Conservation (phyloP, 108 stramenopile species). For the Fragilariopsis cylindrus region DNA sequence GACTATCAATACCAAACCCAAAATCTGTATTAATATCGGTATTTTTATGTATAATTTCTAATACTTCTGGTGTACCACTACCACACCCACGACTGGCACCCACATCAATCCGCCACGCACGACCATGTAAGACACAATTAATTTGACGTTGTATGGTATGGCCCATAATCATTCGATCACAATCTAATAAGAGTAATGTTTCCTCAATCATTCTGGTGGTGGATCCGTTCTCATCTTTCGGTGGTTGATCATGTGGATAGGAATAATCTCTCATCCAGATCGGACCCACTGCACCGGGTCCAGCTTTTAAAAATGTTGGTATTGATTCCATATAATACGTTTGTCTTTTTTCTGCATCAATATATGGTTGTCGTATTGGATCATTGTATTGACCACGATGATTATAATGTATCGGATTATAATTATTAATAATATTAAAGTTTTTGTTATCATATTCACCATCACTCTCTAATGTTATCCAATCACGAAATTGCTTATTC, state of each 20-base stretch:
- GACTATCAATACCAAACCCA: too few species aligned
- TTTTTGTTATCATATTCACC: conserved; percentile 3
- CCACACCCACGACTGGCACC: conserved; percentile 63
- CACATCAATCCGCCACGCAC: conserved; percentile 79
- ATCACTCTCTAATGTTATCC: conserved; percentile 38
- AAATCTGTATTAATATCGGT: too few species aligned
- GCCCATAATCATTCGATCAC: conserved; percentile 78
- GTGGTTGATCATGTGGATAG: conserved; percentile 51
- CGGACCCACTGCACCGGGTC: conserved; percentile 50
- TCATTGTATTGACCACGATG: not conserved
- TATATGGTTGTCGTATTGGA: not conserved
- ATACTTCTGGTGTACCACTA: conserved; percentile 68
- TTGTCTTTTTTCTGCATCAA: conserved; percentile 19
- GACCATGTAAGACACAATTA: conserved; percentile 64
- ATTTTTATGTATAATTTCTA: conserved; percentile 47
- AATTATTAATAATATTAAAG: not conserved
- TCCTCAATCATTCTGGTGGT: conserved; percentile 10
- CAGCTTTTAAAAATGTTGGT: conserved; percentile 67
- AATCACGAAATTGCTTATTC: conserved; percentile 57
- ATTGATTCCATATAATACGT: conserved; percentile 31
- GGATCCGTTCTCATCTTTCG: conserved; percentile 24
- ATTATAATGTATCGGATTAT: not conserved
- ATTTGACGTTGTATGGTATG: conserved; percentile 75
- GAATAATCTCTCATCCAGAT: conserved; percentile 83
- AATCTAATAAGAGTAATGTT: conserved; percentile 23